A percentile compares a stretch with the other conserved stretches of the same genome.
Evolutionary conservation across 352 stramenopile genomes (phyloP).

Genomic region (Globisporangium viniferum): DNA sequence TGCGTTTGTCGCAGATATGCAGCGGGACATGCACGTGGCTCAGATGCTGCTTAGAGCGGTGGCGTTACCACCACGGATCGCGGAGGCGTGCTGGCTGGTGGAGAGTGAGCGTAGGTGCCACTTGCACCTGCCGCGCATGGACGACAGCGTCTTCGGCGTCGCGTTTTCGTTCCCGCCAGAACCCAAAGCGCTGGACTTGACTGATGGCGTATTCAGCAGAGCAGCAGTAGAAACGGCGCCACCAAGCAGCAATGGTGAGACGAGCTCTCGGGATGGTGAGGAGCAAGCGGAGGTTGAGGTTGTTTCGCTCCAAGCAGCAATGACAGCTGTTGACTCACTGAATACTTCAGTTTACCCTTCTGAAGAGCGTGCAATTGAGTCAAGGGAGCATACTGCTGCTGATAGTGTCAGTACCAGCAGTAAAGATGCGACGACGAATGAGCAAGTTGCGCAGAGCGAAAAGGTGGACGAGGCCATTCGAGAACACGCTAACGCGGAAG

Average conservation of each 20-base stretch:
- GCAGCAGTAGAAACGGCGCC: background rate
- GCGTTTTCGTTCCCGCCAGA: slow-evolving; percentile 23
- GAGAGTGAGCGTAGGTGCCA: slow-evolving; percentile 14
- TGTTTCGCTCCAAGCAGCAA: slow-evolving; percentile 3
- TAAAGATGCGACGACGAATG: background rate
- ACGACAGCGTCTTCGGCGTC: slow-evolving; percentile 40
- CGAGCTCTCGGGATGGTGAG: background rate
- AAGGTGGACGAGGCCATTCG: background rate
- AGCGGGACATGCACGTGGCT: slow-evolving; percentile 31
- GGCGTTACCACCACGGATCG: background rate
- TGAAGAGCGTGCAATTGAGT: slow-evolving; percentile 13
- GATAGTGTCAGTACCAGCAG: background rate
- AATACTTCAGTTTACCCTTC: slow-evolving; percentile 6
- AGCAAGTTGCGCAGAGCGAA: background rate
- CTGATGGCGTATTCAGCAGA: background rate
- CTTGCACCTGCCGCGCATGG: slow-evolving; percentile 41
- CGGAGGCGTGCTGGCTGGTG: slow-evolving; percentile 23
- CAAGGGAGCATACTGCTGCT: background rate
- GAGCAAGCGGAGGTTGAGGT: background rate
- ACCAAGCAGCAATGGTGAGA: slow-evolving; percentile 1
- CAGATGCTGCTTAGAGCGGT: slow-evolving; percentile 25
- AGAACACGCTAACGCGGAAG: background rate
- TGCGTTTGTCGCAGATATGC: slow-evolving; percentile 37
- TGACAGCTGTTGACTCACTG: background rate
- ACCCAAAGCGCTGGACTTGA: background rate